phyloP scores from a whole-genome alignment of 148 eudicot species.

The Salicornia ramosissima region DNA sequence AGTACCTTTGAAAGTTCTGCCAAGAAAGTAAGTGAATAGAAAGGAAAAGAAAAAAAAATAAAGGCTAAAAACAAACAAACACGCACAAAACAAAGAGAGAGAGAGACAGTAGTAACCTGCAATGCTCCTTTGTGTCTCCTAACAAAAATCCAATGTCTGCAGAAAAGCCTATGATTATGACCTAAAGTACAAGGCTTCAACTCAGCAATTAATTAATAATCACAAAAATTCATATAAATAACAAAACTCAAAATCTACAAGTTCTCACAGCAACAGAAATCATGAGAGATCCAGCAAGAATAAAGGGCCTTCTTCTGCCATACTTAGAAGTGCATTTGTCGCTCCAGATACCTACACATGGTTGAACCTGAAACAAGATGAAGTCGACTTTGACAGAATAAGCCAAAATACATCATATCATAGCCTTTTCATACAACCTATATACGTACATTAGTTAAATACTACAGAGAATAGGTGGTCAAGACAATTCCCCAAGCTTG shows the following conservation, averaged over 20 bases:
- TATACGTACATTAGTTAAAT: not conserved
- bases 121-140: constrained; percentile 92
- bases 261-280: constrained; percentile 75
- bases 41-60: constrained; percentile 18
- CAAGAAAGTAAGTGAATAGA: constrained; percentile 26
- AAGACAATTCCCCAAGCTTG: not conserved
- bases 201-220: constrained; percentile 34
- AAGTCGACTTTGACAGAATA: not conserved
- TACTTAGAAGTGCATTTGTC: constrained; percentile 94
- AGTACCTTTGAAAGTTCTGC: constrained; percentile 92
- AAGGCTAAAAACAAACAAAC: not conserved
- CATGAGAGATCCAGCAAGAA: constrained; percentile 87
- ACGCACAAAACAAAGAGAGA: too few species aligned
- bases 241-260: constrained; percentile 16
- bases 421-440: not conserved
- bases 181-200: constrained; percentile 51
- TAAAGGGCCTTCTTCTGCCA: constrained; percentile 96
- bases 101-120: constrained; percentile 71
- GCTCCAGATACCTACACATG: constrained; percentile 99
- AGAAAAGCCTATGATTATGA: constrained; percentile 93
- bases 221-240: constrained; percentile 4
- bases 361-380: constrained; percentile 74
- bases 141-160: constrained; percentile 95
- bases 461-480: not conserved
- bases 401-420: not conserved